These are phyloP conservation scores for Diaporthe sp. DNA, from an alignment of 2,329 filamentous ascomycete genomes.

Conservation along the genomic window DNA sequence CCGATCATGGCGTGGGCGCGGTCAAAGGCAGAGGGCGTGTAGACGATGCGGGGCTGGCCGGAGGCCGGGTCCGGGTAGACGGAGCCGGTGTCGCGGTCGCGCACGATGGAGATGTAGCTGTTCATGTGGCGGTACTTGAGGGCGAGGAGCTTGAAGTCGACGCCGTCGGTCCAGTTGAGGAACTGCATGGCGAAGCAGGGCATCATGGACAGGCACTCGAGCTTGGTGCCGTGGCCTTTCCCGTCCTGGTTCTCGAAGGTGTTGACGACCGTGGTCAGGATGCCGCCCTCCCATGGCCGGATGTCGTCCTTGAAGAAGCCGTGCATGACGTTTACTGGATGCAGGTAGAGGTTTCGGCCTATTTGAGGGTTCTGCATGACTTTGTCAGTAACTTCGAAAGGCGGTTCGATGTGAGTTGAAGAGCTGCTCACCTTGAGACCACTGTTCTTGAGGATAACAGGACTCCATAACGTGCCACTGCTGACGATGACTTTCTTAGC, in stretches of 20 bases:
- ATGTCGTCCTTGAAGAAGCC: conserved; percentile 77
- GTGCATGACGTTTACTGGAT: conserved; percentile 76
- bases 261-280: conserved; percentile 82
- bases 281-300: conserved; percentile 76
- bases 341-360: conserved; percentile 84
- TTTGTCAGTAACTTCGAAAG: background rate
- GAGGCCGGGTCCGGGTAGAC: conserved; percentile 79
- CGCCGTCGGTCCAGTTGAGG: conserved; percentile 74
- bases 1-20: conserved; percentile 78
- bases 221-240: conserved; percentile 82
- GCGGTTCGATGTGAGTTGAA: fast-evolving
- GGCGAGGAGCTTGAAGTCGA: conserved; percentile 77
- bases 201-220: conserved; percentile 80
- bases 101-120: conserved; percentile 77
- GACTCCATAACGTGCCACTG: conserved; percentile 80
- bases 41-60: conserved; percentile 75
- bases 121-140: conserved; percentile 77
- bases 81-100: conserved; percentile 79
- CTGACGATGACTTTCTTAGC: conserved; percentile 83
- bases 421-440: conserved; percentile 71
- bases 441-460: conserved; percentile 80
- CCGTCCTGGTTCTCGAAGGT: conserved; percentile 85
- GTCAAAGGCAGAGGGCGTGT: conserved; percentile 79
- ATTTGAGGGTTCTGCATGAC: conserved; percentile 79
- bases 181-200: conserved; percentile 73